Base-by-base conservation (phyloP, 805 yeast species). In the Kodamaea neixiangensis region DNA sequence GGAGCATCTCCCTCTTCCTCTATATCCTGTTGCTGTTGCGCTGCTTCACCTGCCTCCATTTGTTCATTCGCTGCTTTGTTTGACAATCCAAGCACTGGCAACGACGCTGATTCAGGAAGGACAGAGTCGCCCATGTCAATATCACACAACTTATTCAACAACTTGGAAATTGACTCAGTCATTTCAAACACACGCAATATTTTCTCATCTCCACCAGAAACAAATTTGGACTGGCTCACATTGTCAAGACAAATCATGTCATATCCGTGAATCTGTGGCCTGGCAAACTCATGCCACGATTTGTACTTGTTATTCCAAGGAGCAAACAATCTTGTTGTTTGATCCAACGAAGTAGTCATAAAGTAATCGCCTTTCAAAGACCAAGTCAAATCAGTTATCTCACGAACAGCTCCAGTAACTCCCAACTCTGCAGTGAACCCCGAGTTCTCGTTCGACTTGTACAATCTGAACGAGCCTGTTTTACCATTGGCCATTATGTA, bases 191-290 rank as follows among this genome's bases (percentile, higher is more conserved):
- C 88, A 58, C 99, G 77, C 55, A 93, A 68, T 9, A 90, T 84
- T 71, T 94, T 96, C 63, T 94, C 99, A 64, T 96, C 99, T 44
- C 97, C 98, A 13, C 92, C 98, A 48, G 97, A 89, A 2, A 92
- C 87, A 71, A 89, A 93, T 55, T 79, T 73, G 0, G 87, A 75
- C 46, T 75, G 68, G 14, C 80, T 68, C 11, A 94, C 67, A 10
- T 86, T 76, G 35, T 84, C 81, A 6, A 88, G 74, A 57, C 96
- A 84, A 35, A 89, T 78, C 97, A 94, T 91, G 63, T 94, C 98
- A 64, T 90, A 94, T 7, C 99, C 99, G 67, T 94, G 99, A 55
- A 94, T 94, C 67, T 94, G 99, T 0, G 99, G 98, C 58, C 99
- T 80, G 1, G 97, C 89, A 67, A 94, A 86, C 66, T 94, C 99